Evolutionary conservation across 441 rosid genomes (phyloP), one percentile per base, ranked within the genome.

Genomic region (Heliophila coronopifolia): DNA sequence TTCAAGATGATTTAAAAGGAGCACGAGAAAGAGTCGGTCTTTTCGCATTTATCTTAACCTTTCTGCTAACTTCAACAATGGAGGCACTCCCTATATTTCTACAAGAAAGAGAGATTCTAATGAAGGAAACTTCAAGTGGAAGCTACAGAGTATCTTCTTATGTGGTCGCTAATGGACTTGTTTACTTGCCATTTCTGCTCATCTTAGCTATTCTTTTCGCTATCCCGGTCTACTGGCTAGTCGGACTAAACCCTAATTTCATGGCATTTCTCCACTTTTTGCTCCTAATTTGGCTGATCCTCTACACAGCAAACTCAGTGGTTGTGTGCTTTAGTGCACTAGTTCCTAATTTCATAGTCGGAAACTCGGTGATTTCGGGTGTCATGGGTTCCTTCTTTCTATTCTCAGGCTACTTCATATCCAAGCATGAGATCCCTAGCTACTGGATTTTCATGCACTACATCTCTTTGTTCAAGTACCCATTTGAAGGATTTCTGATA

Each of bases 361-460:
- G 96, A 8, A 86, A 84, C 51, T 86, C 98, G 0, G 80, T 91
- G 48, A 84, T 91, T 26, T 84, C 96, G 0, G 94, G 96, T 9
- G 98, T 84, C 28, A 84, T 91, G 96, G 98, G 98, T 0, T 84
- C 96, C 0, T 86, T 84, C 76, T 91, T 91, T 61, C 67, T 86
- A 30, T 87, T 91, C 79, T 91, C 96, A 0, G 96, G 98, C 9
- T 91, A 87, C 83, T 91, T 86, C 85, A 75, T 84, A 59, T 77
- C 96, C 9, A 77, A 77, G 25, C 50, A 77, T 6, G 93, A 76
- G 39, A 91, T 91, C 12, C 96, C 98, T 15, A 61, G 45, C 19
- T 86, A 80, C 53, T 87, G 98, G 98, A 73, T 80, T 18, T 91
- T 84, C 69, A 84, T 91, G 95, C 94, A 91, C 57, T 91, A 86